Base-by-base conservation (phyloP, 768 basidiomycete species). In the Podaxis rugospora region DNA sequence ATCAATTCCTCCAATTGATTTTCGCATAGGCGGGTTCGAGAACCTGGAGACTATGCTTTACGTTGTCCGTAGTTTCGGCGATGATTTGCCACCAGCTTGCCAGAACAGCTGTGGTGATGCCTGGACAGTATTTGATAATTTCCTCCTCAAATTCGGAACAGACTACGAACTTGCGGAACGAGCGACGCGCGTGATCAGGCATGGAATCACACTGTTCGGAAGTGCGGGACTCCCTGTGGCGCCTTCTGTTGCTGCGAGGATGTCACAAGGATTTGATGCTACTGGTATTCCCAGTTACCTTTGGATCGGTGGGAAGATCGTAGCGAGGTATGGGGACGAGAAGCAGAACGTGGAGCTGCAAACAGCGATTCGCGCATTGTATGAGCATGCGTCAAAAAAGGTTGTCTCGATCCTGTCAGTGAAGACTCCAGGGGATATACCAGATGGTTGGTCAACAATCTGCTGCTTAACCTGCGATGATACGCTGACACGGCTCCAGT, bases 1-100 rank as follows among this genome's bases (percentile, higher is more conserved):
- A 23, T 21, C n/a, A 56, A n/a, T 50, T 18, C 61, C 54, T 39
- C 25, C 4, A 35, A 11, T 50, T 59, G 32, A 62, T 18, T 32
- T 49, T 21, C 49, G 14, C 36, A 0, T 62, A 94, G 95, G 93
- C 72, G 87, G 86, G 1, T 78, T 99, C 25, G 96, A 98, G 69
- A 95, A 94, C 67, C 76, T 99, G 36, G 95, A 98, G 71, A 83
- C 87, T n/a, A 95, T 96, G 87, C 78, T 99, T 16, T 80, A 83
- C 59, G 86, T 95, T 57, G 83, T 98, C 53, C 83, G 86, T 27
- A 83, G 87, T 9, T 93, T 92, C 63, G 89, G 93, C 11, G 89
- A 93, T 57, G 87, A 89, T 27, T 77, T 98, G 1, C 96, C 96
- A 14, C 68, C 80, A 21, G 79, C 86, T 2, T 99, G 97, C 72